These are phyloP conservation scores for Talaromyces sp. DNA, from an alignment of 2,329 filamentous ascomycete species.

Conservation along the genomic window DNA sequence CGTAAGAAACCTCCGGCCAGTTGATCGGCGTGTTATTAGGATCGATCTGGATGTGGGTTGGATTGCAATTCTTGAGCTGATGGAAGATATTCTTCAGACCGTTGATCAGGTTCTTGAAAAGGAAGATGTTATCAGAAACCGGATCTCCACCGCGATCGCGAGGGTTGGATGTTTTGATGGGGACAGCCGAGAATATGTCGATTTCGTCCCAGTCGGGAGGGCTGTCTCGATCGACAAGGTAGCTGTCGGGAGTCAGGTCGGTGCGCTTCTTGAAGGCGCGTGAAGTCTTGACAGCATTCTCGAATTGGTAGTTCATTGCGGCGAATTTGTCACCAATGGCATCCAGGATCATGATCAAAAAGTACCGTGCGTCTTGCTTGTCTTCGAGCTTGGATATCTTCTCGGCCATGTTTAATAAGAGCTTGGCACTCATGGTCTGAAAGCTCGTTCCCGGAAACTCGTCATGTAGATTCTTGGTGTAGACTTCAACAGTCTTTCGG, in stretches of 20 bases:
- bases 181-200: slow-evolving; percentile 93
- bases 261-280: slow-evolving; percentile 65
- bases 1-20: slow-evolving; percentile 93
- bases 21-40: slow-evolving; percentile 74
- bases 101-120: slow-evolving; percentile 95
- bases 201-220: slow-evolving; percentile 96
- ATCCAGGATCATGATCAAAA: slow-evolving; percentile 94
- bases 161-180: slow-evolving; percentile 91
- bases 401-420: slow-evolving; percentile 96
- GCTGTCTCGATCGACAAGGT: slow-evolving; percentile 74
- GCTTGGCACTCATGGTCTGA: slow-evolving; percentile 98
- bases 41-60: slow-evolving; percentile 64
- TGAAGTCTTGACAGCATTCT: slow-evolving; percentile 90
- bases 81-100: slow-evolving; percentile 96
- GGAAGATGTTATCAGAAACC: slow-evolving; percentile 92
- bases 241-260: slow-evolving; percentile 68
- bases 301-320: slow-evolving; percentile 93
- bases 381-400: slow-evolving; percentile 92
- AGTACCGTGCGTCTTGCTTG: slow-evolving; percentile 91
- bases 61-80: slow-evolving; percentile 86
- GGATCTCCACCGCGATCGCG: slow-evolving; percentile 85
- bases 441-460: slow-evolving; percentile 97
- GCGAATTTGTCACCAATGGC: slow-evolving; percentile 98
- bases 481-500: slow-evolving; percentile 90
- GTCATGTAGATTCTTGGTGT: slow-evolving; percentile 92